Base-by-base conservation (phyloP, 75 land plant genomes). In the Pseudotsuga menziesii region DNA sequence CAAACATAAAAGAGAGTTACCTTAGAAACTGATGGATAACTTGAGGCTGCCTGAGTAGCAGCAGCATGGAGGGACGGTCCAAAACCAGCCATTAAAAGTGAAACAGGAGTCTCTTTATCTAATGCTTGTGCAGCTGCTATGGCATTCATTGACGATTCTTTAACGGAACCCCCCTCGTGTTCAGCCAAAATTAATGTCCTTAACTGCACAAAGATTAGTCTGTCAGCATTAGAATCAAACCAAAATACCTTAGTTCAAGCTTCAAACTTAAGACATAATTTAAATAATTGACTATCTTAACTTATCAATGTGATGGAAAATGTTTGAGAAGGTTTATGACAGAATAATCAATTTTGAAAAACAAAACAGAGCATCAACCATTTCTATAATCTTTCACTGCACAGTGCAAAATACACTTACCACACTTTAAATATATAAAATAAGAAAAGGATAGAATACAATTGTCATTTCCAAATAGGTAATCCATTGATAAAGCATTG, bases 141-240 rank as follows among this genome's bases (percentile, higher is more conserved):
- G 11, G 92, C 94, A 82, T 89, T 94, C 57, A 91, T 23, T 23
- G 91, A 83, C 56, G 90, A 83, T 14, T 82, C 77, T 59, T 87
- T 94, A 20, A 94, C 56, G 1, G 74, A 76, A 14, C 96, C 91
- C 26, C 84, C 89, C 54, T 94, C 94, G 74, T 91, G 93, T 77
- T 94, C 94, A 41, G 82, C 91, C 58, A 94, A 44, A 39, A 94
- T 87, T 83, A 94, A 76, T 72, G 96, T 91, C 83, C 86, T 94
- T 56, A 85, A 78, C 96, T 94, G 63, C 75, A 83, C 48, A 79
- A 23, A 54, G 17, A 39, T 22, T 52, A 73, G 16, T 56, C 32
- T 62, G 66, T 26, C 66, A 27, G 16, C 5, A 29, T 62, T 62
- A 62, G 17, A 14, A 5, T 26, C 26, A 29, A 62, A 3, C 12